Evolutionary conservation across 345 rosid genomes (phyloP), one percentile per base, ranked within the genome.

Genomic region (Populus deltoides): DNA sequence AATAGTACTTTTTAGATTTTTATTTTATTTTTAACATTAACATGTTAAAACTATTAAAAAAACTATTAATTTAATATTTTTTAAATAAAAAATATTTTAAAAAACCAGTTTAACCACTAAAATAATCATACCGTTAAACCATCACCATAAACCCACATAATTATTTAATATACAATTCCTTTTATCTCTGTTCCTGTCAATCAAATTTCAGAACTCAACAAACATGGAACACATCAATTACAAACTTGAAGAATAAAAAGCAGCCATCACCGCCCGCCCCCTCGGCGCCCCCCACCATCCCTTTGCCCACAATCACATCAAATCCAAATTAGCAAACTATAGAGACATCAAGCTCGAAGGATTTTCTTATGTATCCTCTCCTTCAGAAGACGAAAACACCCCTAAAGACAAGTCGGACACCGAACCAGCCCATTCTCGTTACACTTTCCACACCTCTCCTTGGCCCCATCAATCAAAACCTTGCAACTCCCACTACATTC

Each of bases 401-500:
- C 16, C 22, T 67, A 77, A 38, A 81, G 78, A 80, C 98, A 96
- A 74, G 88, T 81, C 18, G 97, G 98, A 77, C 98, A 96, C 67
- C 84, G 91, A 31, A 84, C 85, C 80, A 93, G 68, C 0, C 99
- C 98, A 83, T 93, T 93, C 84, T 96, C 99, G 75, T 96, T 96
- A 71, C 99, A 96, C 72, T 80, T 82, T 0, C 85, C 83, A 66
- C 99, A 92, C 82, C 93, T 83, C 77, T 84, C 91, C 86, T 77
- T 76, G 20, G 77, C 91, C 3, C 86, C 90, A 63, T 77, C 87
- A 16, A 78, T 83, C 81, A 86, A 29, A 63, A 96, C 90, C 89
- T 90, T 96, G 41, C 97, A 89, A 62, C 98, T 93, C 39, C 99
- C 99, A 1, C 95, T 92, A 39, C 99, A 93, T 1, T 89, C 95